Evolutionary conservation across 2,329 filamentous ascomycete species (phyloP), one percentile per base, ranked within the genome.

Genomic region (Stachybotrys elegans): DNA sequence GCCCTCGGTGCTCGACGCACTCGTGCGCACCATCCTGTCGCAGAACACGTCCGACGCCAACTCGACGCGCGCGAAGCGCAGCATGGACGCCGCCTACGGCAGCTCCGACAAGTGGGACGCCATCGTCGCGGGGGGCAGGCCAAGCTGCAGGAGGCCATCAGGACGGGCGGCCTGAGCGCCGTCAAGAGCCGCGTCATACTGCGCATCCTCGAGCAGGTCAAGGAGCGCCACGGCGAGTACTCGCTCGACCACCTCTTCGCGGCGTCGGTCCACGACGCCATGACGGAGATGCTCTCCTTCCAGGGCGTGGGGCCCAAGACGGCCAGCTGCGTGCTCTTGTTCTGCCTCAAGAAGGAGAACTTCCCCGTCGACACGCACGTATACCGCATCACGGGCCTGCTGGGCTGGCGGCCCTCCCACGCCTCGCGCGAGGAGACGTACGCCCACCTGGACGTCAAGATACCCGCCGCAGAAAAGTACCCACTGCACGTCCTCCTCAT

Each of bases 181-280:
- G 72, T 79, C n/a, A 93, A 92, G 63, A 86, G 81, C 56, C 82
- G 78, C 46, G 79, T 83, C 52, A 87, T 92, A 52, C 79, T 90
- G 51, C 64, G 67, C 27, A 83, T 89, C 43, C 67, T 92, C 54
- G 67, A 75, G 39, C 82, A 88, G 56, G 84, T 83, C 29, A 70
- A 78, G 42, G 59, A 52, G 19, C 52, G 54, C 22, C 60, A 71
- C 54, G 70, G 69, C 4, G 36, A 17, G 2, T 74, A 73, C 52
- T 71, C 70, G 14, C 63, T 78, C 2, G 72, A 79, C 44, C 70
- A 76, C 51, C 58, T 79, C 12, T 71, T 73, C 39, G 48, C 51
- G 6, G 57, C 59, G 9, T 56, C 56, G 3, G 65, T 72, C 51
- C 68, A 69, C 7, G 72, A 71, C 7, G 72, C 69, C 34, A 76